Conservation (phyloP, 2,329 filamentous ascomycete genomes). For the Pseudocercospora fuligena region DNA sequence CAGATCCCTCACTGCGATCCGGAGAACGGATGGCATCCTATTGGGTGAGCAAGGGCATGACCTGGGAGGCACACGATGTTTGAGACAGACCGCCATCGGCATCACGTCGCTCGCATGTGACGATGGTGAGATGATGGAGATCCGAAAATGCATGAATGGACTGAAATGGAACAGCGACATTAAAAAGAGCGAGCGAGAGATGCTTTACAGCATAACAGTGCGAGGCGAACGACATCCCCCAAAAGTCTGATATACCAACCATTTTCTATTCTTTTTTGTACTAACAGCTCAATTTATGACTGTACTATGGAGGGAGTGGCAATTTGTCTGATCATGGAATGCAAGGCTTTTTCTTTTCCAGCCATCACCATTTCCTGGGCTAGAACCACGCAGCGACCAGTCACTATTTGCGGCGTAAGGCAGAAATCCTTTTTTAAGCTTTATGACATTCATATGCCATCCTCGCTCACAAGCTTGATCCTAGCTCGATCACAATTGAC, state of each 20-base stretch:
- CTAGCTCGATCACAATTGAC: not conserved
- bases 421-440: not conserved
- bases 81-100: too few relatives aligned
- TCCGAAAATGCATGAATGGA: not conserved
- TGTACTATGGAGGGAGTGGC: too few relatives aligned
- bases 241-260: not conserved
- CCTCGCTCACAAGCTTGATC: not conserved
- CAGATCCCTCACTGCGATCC: constrained; percentile 8
- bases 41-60: not conserved
- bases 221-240: not conserved
- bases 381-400: too few relatives aligned
- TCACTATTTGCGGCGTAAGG: too few relatives aligned
- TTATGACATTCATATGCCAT: not conserved
- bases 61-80: not conserved
- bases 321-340: too few relatives aligned
- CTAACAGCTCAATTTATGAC: not conserved
- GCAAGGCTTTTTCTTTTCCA: not conserved
- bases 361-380: too few relatives aligned
- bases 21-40: constrained; percentile 7
- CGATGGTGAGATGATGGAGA: not conserved
- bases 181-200: not conserved
- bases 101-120: too few relatives aligned
- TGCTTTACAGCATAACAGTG: not conserved
- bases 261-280: not conserved
- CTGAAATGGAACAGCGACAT: not conserved